A percentile compares a stretch with the other conserved stretches of the same genome.
Evolutionary conservation across 73 alveolate species (phyloP).

Genomic region (Tetrahymena malaccensis): DNA sequence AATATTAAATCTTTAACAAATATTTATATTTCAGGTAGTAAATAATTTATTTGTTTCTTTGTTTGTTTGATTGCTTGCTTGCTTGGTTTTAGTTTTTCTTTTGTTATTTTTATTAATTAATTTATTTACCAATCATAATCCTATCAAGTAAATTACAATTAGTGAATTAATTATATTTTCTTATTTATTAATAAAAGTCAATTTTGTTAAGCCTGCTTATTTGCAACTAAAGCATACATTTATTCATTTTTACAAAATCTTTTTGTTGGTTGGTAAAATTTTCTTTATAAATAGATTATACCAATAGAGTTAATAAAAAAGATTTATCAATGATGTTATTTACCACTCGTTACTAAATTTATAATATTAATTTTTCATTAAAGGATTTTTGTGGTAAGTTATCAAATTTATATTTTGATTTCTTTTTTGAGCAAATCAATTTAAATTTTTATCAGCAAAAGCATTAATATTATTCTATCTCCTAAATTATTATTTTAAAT

Average conservation of each 20-base stretch:
- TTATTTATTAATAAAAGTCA: background rate
- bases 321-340: background rate
- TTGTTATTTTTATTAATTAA: too few species aligned
- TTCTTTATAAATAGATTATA: too few species aligned
- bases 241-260: background rate
- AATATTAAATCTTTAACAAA: too few species aligned
- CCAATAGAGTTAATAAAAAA: background rate
- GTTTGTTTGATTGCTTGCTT: too few species aligned
- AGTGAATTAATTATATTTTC: too few species aligned
- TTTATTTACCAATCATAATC: background rate
- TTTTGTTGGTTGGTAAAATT: background rate
- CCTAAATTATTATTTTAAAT: too few species aligned
- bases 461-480: too few species aligned
- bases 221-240: background rate
- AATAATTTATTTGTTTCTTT: too few species aligned
- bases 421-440: background rate
- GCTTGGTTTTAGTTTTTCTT: background rate
- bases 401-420: background rate
- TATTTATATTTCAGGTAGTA: background rate
- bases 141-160: background rate
- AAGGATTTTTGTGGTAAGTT: background rate
- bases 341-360: background rate
- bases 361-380: background rate
- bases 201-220: too few species aligned
- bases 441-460: too few species aligned